phyloP scores from a whole-genome alignment of 129 eudicot species.

The Deinandra increscens region DNA sequence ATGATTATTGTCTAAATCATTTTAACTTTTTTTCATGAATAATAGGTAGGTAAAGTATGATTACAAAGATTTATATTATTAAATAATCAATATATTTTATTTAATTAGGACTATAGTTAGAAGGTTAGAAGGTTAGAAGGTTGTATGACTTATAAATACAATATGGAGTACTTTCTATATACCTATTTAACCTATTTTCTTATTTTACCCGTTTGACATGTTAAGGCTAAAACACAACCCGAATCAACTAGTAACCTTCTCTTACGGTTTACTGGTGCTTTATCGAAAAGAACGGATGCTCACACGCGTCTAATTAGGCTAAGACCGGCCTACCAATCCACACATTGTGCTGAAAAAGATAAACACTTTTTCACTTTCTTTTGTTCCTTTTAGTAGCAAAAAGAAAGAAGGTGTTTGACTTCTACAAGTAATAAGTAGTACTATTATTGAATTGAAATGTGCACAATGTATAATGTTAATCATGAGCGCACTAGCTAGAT shows the following conservation, averaged over 20 bases:
- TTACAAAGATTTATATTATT: background rate
- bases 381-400: constrained; percentile 31
- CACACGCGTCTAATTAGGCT: constrained; percentile 13
- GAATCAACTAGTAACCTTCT: background rate
- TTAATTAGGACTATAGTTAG: background rate
- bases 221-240: constrained; percentile 1
- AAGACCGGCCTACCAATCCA: constrained; percentile 33
- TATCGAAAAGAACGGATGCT: background rate
- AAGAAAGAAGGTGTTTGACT: constrained; percentile 38
- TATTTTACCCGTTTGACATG: background rate
- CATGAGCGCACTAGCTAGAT: constrained; percentile 44
- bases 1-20: background rate
- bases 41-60: too few species aligned
- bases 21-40: too few species aligned
- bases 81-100: background rate
- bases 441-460: constrained; percentile 38
- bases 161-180: background rate
- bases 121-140: too few species aligned
- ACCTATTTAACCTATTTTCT: background rate
- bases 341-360: constrained; percentile 39
- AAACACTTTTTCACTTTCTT: constrained; percentile 33
- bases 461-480: constrained; percentile 34
- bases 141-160: background rate
- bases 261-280: background rate
- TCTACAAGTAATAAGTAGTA: constrained; percentile 37